These are phyloP conservation scores for Cytospora piceae DNA, from an alignment of 2,329 filamentous ascomycete genomes.

Conservation along the genomic window DNA sequence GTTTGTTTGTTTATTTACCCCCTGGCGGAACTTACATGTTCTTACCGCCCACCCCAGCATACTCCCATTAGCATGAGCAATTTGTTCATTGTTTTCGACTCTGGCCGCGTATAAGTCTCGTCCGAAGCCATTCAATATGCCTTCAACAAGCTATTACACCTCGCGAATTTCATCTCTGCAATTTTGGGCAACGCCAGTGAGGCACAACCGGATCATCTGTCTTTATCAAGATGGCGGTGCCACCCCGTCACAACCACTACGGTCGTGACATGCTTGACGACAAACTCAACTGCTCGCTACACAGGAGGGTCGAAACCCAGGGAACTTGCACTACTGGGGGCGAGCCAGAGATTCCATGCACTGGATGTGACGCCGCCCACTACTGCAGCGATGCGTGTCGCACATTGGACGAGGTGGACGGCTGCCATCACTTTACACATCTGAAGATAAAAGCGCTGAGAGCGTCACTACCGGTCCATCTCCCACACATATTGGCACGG, in stretches of 20 bases:
- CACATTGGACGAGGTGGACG: not conserved
- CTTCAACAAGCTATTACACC: not conserved
- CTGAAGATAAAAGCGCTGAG: not conserved
- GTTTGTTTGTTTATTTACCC: slow-evolving; percentile 42
- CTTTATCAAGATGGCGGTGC: not conserved
- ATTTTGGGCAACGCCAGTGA: not conserved
- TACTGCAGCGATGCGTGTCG: not conserved
- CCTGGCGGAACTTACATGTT: too few species aligned
- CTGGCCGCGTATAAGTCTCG: not conserved
- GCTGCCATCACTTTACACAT: not conserved
- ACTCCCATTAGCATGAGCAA: not conserved
- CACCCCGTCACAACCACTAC: not conserved
- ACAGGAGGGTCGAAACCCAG: not conserved
- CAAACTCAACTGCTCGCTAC: not conserved
- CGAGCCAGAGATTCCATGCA: not conserved
- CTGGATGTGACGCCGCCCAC: not conserved
- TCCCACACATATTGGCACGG: not conserved
- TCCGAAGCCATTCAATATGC: not conserved
- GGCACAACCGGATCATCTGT: not conserved
- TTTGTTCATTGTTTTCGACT: not conserved
- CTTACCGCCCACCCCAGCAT: not conserved
- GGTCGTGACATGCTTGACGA: not conserved
- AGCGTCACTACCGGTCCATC: not conserved
- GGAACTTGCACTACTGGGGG: not conserved
- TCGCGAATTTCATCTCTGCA: not conserved